phyloP scores from a whole-genome alignment of 495 filamentous ascomycete genomes.

The Amphirosellinia nigrospora region DNA sequence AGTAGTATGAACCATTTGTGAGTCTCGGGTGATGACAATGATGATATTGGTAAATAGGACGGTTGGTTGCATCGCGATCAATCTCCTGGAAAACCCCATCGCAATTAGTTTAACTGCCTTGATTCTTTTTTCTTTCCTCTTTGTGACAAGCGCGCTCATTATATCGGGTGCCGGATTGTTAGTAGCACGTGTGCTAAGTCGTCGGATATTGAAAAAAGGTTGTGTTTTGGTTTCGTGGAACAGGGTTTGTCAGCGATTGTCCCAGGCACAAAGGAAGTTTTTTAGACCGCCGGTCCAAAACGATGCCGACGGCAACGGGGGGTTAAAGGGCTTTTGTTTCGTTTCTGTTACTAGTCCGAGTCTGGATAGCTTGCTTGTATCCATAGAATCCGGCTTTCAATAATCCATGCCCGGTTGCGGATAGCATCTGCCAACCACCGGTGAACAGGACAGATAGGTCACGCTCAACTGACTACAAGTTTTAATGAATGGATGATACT shows the following conservation, averaged over 20 bases:
- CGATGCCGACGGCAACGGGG: neutral
- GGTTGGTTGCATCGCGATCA: constrained; percentile 24
- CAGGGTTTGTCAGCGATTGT: constrained; percentile 10
- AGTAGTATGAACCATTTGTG: neutral
- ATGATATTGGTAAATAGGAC: neutral
- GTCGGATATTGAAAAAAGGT: neutral
- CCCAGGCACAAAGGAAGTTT: neutral
- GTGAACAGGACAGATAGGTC: neutral
- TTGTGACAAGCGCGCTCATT: neutral
- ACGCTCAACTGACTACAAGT: neutral
- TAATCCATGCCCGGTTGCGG: neutral
- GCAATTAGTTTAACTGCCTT: too few relatives aligned
- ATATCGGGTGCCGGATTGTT: neutral
- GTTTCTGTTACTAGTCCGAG: constrained; percentile 2
- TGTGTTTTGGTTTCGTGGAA: neutral
- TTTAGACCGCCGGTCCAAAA: neutral
- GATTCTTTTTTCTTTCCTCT: neutral
- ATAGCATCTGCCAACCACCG: neutral
- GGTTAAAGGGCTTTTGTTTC: neutral
- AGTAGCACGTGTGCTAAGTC: neutral
- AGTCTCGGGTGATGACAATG: neutral
- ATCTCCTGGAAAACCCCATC: too few relatives aligned
- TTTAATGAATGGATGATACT: neutral
- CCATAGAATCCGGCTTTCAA: constrained; percentile 7
- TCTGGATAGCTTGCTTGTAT: constrained; percentile 8